Conservation (phyloP, 192 early-diverging fungal species). For the Coemansia sp. region DNA sequence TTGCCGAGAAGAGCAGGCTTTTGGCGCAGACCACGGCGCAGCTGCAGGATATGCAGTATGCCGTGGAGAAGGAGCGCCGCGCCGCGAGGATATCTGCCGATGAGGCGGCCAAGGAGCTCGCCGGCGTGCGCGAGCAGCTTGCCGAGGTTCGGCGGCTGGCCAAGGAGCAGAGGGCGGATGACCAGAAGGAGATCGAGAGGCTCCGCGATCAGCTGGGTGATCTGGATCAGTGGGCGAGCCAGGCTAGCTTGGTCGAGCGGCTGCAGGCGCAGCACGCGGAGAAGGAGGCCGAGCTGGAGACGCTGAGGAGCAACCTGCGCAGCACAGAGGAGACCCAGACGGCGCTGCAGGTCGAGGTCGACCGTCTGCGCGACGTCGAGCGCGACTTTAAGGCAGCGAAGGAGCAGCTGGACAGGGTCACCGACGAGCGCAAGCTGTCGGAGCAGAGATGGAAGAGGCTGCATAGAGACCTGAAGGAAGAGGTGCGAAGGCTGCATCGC, state of each 20-base stretch:
- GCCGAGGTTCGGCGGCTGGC: slow-evolving; percentile 20
- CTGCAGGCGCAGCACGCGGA: slow-evolving; percentile 35
- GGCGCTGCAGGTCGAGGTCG: slow-evolving; percentile 35
- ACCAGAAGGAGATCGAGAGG: slow-evolving; percentile 16
- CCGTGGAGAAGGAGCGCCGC: slow-evolving; percentile 39
- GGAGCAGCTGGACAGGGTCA: slow-evolving; percentile 24
- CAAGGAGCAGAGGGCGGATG: slow-evolving; percentile 11
- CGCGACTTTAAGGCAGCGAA: slow-evolving; percentile 20
- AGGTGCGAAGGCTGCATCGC: slow-evolving; percentile 47
- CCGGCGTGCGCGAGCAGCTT: slow-evolving; percentile 22
- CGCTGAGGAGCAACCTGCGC: slow-evolving; percentile 37
- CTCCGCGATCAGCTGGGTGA: slow-evolving; percentile 29
- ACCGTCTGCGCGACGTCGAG: slow-evolving; percentile 45
- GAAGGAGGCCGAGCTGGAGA: slow-evolving; percentile 45
- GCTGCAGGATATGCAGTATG: slow-evolving; percentile 46
- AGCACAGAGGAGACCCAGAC: slow-evolving; percentile 29
- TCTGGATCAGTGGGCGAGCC: slow-evolving; percentile 20
- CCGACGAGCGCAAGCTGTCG: slow-evolving; percentile 42
- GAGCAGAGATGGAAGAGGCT: slow-evolving; percentile 53
- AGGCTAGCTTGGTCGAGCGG: slow-evolving; percentile 31
- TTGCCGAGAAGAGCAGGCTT: slow-evolving; percentile 47
- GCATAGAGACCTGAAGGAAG: slow-evolving; percentile 52
- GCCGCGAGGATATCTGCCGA: slow-evolving; percentile 12
- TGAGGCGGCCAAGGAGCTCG: slow-evolving; percentile 24
- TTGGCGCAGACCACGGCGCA: slow-evolving; percentile 33